Evolutionary conservation across 2,329 filamentous ascomycete genomes (phyloP), one percentile per base, ranked within the genome.

Genomic region (Daldinia sp.): DNA sequence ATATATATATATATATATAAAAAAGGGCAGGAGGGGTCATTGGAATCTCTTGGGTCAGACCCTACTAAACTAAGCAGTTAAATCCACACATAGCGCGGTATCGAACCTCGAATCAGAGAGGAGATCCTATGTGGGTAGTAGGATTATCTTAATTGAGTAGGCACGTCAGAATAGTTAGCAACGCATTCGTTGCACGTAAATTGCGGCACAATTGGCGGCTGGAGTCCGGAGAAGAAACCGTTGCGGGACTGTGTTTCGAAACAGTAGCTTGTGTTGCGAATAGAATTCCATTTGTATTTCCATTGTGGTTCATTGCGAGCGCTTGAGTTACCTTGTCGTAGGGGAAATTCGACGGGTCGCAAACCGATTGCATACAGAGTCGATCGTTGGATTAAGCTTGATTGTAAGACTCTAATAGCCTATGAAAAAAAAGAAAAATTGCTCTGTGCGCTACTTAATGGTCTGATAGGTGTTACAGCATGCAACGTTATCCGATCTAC

Each of bases 401-500:
- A 30, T 51, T 49, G 17, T 48, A 21, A 23, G 19, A 25, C 8
- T 21, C n/a, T 56, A 27, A 15, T 29, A 51, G 41, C 59, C 63
- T 63, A 66, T 66, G 52, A 51, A 57, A 53, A 52, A 48, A 23
- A 13, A 4, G n/a, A 39, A 21, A 43, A 30, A 19, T 9, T 15
- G 35, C 17, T 49, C 7, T 19, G 34, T n/a, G 51, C 34, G 39
- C 45, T 52, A 58, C 47, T 61, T 60, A 4, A 25, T 51, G 43
- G 50, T 62, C 58, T 59, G 64, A 51, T 48, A 50, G 54, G 55
- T 58, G 29, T 37, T 32, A 34, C 48, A 60, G 55, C 52, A 66
- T 67, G 64, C 64, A 67, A 67, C 64, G 64, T 67, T 67, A 58
- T 67, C 54, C 45, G 61, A 67, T 64, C 61, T 61, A 27, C 64